Percentiles rank a stretch among this genome's conserved stretches.
Conservation (phyloP, 1,139 yeast species). For the Taphrina deformans region DNA sequence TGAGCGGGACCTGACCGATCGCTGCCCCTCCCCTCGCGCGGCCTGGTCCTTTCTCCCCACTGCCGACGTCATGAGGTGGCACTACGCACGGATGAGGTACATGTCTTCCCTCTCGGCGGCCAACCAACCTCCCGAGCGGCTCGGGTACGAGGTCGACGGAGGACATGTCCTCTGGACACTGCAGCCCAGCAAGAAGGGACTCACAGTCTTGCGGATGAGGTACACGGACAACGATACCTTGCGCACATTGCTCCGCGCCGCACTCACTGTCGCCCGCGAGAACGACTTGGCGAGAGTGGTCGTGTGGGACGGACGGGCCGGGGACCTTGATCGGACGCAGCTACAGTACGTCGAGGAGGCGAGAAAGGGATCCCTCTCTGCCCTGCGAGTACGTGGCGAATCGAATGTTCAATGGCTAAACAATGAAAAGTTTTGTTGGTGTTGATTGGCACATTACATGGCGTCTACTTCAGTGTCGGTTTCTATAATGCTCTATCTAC, state of each 20-base stretch:
- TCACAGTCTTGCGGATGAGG: background rate
- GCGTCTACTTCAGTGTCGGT: too few relatives aligned
- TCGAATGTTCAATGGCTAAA: background rate
- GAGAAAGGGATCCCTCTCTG: slow-evolving; percentile 7
- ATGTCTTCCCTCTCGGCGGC: background rate
- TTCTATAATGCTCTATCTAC: background rate
- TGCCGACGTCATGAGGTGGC: slow-evolving; percentile 8
- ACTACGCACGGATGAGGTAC: slow-evolving; percentile 6
- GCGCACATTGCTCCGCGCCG: background rate
- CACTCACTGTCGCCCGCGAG: background rate
- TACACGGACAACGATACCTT: background rate
- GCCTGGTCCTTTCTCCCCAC: slow-evolving; percentile 13
- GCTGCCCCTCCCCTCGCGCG: too few relatives aligned
- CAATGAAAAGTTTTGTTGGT: slow-evolving; percentile 18
- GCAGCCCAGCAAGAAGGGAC: background rate
- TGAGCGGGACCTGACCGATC: background rate
- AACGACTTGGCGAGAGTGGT: background rate
- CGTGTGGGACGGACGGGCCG: background rate
- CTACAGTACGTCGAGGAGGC: background rate
- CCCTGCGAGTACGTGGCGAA: background rate
- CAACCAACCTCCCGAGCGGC: background rate
- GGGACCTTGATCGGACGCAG: background rate
- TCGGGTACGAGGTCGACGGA: background rate
- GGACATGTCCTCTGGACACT: slow-evolving; percentile 5
- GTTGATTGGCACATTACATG: background rate